phyloP scores from a whole-genome alignment of 176 grass and related monocot species.

The Phoenix roebelenii region DNA sequence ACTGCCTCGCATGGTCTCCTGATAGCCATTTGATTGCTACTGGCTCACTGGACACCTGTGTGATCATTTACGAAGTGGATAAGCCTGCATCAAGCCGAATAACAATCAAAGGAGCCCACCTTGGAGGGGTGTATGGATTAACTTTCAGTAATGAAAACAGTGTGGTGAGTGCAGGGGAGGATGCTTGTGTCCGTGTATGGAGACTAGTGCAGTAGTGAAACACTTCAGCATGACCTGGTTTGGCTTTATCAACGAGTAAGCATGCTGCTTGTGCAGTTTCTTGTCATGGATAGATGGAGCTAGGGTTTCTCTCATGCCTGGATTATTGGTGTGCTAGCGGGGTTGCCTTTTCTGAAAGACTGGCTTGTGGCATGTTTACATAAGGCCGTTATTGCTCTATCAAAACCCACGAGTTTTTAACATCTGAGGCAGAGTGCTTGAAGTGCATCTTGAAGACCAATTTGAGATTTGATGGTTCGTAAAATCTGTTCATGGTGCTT shows the following conservation, averaged over 20 bases:
- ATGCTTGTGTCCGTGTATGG: constrained; percentile 85
- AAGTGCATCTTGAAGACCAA: no score
- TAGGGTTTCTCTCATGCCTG: no score
- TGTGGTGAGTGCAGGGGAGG: constrained; percentile 67
- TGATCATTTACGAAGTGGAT: constrained; percentile 83
- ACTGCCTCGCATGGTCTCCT: constrained; percentile 84
- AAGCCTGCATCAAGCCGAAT: constrained; percentile 59
- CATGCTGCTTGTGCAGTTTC: neutral
- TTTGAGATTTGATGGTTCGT: no score
- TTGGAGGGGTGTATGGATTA: constrained; percentile 88
- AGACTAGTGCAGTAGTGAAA: constrained; percentile 54
- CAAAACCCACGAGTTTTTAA: no score
- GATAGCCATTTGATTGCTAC: constrained; percentile 73
- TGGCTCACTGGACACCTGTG: constrained; percentile 79
- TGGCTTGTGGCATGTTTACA: no score
- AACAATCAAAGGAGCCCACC: constrained; percentile 87
- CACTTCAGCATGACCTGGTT: neutral
- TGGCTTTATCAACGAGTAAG: neutral
- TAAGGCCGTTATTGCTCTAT: no score
- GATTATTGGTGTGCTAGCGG: no score
- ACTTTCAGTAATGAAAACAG: constrained; percentile 49
- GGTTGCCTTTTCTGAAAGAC: no score
- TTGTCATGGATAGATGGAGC: neutral
- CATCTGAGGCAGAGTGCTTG: no score
- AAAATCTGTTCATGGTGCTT: no score